A percentile compares a stretch with the other conserved stretches of the same genome.
These are phyloP conservation scores for Diplocarpon rosae DNA, from an alignment of 2,329 filamentous ascomycete genomes.

Conservation along the genomic window DNA sequence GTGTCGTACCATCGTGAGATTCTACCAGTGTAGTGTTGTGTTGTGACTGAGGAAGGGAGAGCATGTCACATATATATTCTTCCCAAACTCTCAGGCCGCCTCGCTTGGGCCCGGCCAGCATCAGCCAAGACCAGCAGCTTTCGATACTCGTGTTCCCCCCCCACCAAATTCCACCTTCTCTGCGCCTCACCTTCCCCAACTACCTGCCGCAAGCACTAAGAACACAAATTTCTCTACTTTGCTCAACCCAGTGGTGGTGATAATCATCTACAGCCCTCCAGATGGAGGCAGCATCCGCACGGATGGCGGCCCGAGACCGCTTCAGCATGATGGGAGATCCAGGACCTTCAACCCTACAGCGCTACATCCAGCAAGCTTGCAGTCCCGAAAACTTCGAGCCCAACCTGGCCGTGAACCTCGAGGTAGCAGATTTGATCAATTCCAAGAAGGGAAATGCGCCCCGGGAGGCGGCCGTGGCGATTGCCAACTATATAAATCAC, in stretches of 20 bases:
- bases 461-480: conserved; percentile 85
- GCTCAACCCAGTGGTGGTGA: conserved; percentile 12
- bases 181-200: conserved; percentile 11
- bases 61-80: not conserved
- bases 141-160: conserved; percentile 9
- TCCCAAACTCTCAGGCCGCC: not conserved
- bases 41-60: not conserved
- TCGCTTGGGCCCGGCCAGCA: conserved; percentile 3
- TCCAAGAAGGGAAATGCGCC: conserved; percentile 93
- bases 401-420: conserved; percentile 89
- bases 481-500: conserved; percentile 91
- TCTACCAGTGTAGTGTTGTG: conserved; percentile 1
- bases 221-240: conserved; percentile 1
- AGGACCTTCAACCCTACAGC: conserved; percentile 76
- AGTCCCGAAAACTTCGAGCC: conserved; percentile 97
- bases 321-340: conserved; percentile 75
- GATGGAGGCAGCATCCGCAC: conserved; percentile 92
- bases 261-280: conserved; percentile 17
- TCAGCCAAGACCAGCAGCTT: conserved; percentile 2
- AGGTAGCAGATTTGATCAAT: conserved; percentile 94
- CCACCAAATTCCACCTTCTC: conserved; percentile 1
- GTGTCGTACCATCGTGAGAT: conserved; percentile 69
- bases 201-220: conserved; percentile 10
- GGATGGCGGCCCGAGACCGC: conserved; percentile 89
- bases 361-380: conserved; percentile 93